Evolutionary conservation across 805 yeast species (phyloP).

Genomic region (Kodamaea leandrae): DNA sequence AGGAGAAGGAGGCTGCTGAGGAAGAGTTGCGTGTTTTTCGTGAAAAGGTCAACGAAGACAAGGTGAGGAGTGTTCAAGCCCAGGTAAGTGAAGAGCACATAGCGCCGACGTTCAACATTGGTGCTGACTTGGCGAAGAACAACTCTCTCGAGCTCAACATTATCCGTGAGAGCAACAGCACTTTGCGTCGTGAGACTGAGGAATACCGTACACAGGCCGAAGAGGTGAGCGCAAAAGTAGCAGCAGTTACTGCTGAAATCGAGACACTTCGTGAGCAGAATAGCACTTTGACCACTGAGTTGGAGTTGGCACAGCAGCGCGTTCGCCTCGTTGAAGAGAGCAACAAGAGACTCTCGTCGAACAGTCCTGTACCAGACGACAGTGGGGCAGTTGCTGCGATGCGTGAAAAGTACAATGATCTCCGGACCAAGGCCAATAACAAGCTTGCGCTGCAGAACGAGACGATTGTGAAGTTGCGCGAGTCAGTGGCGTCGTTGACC

Average conservation of each 20-base stretch:
- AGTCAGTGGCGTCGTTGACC: conserved; percentile 20
- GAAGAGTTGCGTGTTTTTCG: too few relatives aligned
- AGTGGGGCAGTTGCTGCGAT: conserved; percentile 22
- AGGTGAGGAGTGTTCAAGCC: too few relatives aligned
- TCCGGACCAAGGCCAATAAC: conserved; percentile 27
- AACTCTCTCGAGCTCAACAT: conserved; percentile 44
- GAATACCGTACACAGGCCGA: conserved; percentile 20
- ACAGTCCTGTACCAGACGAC: conserved; percentile 40
- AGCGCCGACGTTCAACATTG: neutral
- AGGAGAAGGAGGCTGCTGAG: conserved; percentile 71
- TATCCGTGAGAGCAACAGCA: conserved; percentile 64
- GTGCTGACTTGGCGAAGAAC: conserved; percentile 18
- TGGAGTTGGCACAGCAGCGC: conserved; percentile 50
- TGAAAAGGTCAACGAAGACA: too few relatives aligned
- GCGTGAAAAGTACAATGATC: conserved; percentile 29
- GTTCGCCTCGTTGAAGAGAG: conserved; percentile 50
- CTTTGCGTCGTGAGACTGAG: conserved; percentile 53
- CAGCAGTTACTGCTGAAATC: conserved; percentile 27
- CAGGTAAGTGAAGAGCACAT: too few relatives aligned
- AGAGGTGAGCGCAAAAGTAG: conserved; percentile 41
- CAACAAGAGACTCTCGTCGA: conserved; percentile 50
- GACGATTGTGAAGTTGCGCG: conserved; percentile 27
- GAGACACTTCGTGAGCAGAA: conserved; percentile 47
- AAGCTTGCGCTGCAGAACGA: conserved; percentile 23
- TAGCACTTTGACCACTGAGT: conserved; percentile 33